Percentiles rank a stretch among this genome's conserved stretches.
These are phyloP conservation scores for Nakazawaea pomicola DNA, from an alignment of 805 yeast genomes.

Conservation along the genomic window DNA sequence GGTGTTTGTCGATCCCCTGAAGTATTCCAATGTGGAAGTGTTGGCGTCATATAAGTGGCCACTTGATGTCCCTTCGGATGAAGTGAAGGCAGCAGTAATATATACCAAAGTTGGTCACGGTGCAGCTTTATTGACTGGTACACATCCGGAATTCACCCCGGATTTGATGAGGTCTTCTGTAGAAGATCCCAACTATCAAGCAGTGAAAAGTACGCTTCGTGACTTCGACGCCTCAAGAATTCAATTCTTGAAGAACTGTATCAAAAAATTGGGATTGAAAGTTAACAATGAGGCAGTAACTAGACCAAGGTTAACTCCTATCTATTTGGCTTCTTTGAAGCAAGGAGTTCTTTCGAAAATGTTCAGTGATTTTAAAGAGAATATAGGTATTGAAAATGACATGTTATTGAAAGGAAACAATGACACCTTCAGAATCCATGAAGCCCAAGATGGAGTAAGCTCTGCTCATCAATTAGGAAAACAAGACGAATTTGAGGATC, in stretches of 20 bases:
- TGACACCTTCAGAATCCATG: conserved; percentile 49
- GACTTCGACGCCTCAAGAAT: conserved; percentile 43
- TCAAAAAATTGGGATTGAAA: conserved; percentile 58
- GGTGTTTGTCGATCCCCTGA: conserved; percentile 70
- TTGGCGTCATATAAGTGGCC: conserved; percentile 62
- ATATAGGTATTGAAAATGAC: conserved; percentile 33
- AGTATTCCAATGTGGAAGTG: conserved; percentile 56
- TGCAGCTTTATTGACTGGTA: conserved; percentile 68
- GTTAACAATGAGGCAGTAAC: conserved; percentile 51
- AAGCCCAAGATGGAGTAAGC: conserved; percentile 23
- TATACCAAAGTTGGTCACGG: conserved; percentile 70
- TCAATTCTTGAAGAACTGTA: conserved; percentile 49
- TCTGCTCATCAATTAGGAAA: conserved; percentile 19
- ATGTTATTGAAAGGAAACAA: conserved; percentile 43
- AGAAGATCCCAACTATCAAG: conserved; percentile 24
- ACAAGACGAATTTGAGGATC: conserved; percentile 41
- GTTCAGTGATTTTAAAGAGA: conserved; percentile 24
- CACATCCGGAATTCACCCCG: conserved; percentile 86
- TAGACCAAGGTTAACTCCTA: conserved; percentile 67
- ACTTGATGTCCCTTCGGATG: conserved; percentile 43
- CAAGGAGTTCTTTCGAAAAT: conserved; percentile 27
- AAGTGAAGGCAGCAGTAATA: conserved; percentile 64
- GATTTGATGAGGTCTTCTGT: conserved; percentile 32
- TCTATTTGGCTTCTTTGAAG: conserved; percentile 44
- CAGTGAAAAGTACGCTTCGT: conserved; percentile 35